Conservation (phyloP, 2,329 filamentous ascomycete species). For the Aspergillus hortae region DNA sequence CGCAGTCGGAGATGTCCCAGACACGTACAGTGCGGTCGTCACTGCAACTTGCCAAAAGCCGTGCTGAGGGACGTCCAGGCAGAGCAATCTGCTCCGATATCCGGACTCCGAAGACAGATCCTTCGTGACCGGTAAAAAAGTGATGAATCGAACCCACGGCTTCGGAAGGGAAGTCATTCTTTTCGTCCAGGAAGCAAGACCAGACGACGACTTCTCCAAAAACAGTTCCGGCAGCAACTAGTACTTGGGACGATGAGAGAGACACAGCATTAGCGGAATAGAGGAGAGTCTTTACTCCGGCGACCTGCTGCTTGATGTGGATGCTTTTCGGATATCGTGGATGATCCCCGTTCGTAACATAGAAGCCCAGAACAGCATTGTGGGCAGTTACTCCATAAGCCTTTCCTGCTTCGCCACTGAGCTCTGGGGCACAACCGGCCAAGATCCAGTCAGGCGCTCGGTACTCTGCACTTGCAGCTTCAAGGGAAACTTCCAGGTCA, state of each 20-base stretch:
- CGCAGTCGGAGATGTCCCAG: conserved; percentile 72
- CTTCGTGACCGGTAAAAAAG: conserved; percentile 71
- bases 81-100: conserved; percentile 60
- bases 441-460: conserved; percentile 73
- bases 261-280: conserved; percentile 77
- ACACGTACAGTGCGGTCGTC: conserved; percentile 87
- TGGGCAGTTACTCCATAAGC: conserved; percentile 77
- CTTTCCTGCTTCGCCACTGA: conserved; percentile 23
- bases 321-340: conserved; percentile 22
- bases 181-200: conserved; percentile 56
- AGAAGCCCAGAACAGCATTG: conserved; percentile 67
- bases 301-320: conserved; percentile 41
- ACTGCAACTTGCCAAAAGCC: conserved; percentile 86
- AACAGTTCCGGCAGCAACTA: conserved; percentile 84
- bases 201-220: conserved; percentile 93
- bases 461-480: conserved; percentile 38
- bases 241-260: conserved; percentile 55
- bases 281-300: conserved; percentile 69
- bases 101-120: conserved; percentile 86
- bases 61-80: conserved; percentile 38
- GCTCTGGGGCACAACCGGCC: conserved; percentile 50
- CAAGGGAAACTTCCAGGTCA: conserved; percentile 19
- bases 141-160: conserved; percentile 47
- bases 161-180: conserved; percentile 9
- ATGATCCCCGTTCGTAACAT: conserved; percentile 14